phyloP scores from a whole-genome alignment of 1,284 basidiomycete species.

The Sanghuangporus baumii region DNA sequence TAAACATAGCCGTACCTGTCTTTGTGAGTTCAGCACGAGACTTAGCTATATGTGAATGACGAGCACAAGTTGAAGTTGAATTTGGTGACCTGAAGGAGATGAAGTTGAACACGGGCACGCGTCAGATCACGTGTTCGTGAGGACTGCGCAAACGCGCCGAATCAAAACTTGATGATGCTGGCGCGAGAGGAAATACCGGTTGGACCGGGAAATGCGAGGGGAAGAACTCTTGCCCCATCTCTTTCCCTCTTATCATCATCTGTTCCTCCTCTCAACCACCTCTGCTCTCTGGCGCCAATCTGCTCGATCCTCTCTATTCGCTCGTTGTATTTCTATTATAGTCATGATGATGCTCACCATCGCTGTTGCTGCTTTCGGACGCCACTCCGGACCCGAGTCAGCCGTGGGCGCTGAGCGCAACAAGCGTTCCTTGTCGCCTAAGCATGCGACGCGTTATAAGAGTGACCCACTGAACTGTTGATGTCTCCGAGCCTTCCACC shows the following conservation, averaged over 20 bases:
- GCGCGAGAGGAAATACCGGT: neutral
- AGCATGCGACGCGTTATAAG: neutral
- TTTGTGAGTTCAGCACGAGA: neutral
- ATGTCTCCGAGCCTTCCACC: neutral
- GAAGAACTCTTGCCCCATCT: neutral
- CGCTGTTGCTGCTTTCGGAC: neutral
- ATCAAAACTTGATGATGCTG: neutral
- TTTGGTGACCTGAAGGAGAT: neutral
- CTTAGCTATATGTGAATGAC: neutral
- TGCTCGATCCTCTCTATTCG: neutral
- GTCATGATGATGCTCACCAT: neutral
- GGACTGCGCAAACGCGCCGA: neutral
- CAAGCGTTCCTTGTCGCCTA: neutral
- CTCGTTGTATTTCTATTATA: neutral
- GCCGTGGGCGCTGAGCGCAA: neutral
- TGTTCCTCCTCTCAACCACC: neutral
- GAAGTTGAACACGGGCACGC: neutral
- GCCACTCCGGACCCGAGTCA: neutral
- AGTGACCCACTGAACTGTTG: too few relatives aligned
- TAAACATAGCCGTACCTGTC: conserved; percentile 11
- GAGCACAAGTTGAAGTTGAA: neutral
- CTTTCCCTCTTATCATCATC: conserved; percentile 1
- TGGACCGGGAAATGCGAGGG: conserved; percentile 1
- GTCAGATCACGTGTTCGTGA: neutral
- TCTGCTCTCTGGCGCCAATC: neutral